Base-by-base conservation (phyloP, 495 filamentous ascomycete species). In the Aspergillus leporis region DNA sequence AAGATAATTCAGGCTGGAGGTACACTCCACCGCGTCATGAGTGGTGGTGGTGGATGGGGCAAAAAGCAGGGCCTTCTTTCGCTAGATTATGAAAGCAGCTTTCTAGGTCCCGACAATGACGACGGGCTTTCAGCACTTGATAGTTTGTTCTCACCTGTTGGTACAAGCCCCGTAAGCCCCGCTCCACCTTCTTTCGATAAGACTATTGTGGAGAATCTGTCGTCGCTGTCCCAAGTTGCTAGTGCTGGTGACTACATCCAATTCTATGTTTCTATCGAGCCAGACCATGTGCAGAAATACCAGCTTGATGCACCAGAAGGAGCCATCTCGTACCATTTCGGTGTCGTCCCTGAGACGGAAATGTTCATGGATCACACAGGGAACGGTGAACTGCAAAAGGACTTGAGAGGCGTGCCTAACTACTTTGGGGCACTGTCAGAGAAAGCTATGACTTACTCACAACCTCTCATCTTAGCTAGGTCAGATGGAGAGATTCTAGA, bases 11-110 rank as follows among this genome's bases (percentile, higher is more conserved):
- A 43, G 6, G 63, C 65, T 7, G 85, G 86, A 16, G 79, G 81
- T 52, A 83, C 77, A 57, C 58, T 90, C 16, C 83, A 86, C 61
- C 87, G 80, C 65, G 84, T 91, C 41, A 84, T 94, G 55, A 94
- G 90, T 68, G 92, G 92, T 21, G 92, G 92, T 60, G 92, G 92
- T 52, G 92, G 92, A 47, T 97, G 92, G 92, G 92, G 92, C 5
- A 76, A 84, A 60, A 97, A 95, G 70, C 84, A 87, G 55, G 92
- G 92, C 5, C 78, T 97, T 13, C 75, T 96, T 6, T 92, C 91
- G 8, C 76, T 97, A 0, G 91, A 95, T 66, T 90, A 91, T 19
- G 83, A 91, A 61, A 78, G 76, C 16, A 74, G 64, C 19, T 79
- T 78, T 48, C 46, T 58, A 16, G 66, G 63, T 25, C 55, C 57